Base-by-base conservation (phyloP, 2,329 filamentous ascomycete species). In the Nectriaceae sp. region DNA sequence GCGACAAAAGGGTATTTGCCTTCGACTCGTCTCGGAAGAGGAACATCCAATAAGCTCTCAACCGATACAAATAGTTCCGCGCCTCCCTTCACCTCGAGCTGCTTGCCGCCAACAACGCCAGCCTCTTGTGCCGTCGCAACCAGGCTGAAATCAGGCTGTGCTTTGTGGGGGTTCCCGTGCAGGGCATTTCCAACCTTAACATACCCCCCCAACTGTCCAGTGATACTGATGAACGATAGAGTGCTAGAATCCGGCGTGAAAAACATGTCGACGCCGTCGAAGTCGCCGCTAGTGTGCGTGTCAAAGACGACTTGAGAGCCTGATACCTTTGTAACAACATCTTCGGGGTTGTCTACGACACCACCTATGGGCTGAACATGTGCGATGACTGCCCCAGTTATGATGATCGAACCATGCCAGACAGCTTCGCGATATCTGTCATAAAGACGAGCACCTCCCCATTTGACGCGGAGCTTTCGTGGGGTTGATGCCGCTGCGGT, bases 391-490 rank as follows among this genome's bases (percentile, higher is more conserved):
- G 56, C 52, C 1, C 52, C 60, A 0, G 45, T 4, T 3, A 65
- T 35, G 4, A 57, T 40, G 6, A 68, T 63, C 3, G 52, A 56
- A 0, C 65, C 66, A 8, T 63, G 49, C 66, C 66, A 69, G 3
- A 65, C 60, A 6, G 65, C 64, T 37, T 69, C 65, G 3, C 65
- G 54, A 24, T 69, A 68, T 13, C 66, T 47, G 40, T 69, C 65
- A 40, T 66, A 67, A 1, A 69, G 48, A 4, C 65, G 56, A 5
- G 65, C 65, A 0, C 66, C 65, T 35, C 65, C 64, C 66, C 65
- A 69, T 19, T 52, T 63, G 8, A 69, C 50, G 4, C 61, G 52
- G 2, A 58, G 24, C 44, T 59, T 65, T n/a, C 21, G 53, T 3
- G 19, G 11, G 1, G 39, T 42, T 4, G 42, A 18, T 2, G 5